A percentile compares a stretch with the other conserved stretches of the same genome.
Conservation (phyloP, 768 basidiomycete species). For the Tephrocybe sp. region DNA sequence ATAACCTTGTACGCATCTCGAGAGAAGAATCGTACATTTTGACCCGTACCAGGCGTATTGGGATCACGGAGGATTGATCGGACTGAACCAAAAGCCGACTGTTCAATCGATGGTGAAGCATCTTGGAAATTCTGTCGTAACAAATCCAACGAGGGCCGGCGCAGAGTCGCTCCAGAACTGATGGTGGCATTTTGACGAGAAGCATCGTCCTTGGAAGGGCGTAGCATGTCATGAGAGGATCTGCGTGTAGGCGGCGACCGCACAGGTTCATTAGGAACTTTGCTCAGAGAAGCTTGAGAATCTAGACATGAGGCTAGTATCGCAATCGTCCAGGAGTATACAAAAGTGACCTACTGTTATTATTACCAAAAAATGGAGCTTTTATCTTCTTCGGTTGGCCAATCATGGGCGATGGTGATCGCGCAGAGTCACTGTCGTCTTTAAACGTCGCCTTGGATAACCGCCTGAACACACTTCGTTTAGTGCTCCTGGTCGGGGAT, state of each 20-base stretch:
- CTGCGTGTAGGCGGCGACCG: conserved; percentile 20
- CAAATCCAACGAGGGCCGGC: conserved; percentile 39
- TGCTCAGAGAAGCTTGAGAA: conserved; percentile 31
- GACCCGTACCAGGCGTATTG: conserved; percentile 73
- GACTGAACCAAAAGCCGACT: conserved; percentile 44
- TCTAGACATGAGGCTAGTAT: conserved; percentile 18
- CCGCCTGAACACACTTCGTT: conserved; percentile 54
- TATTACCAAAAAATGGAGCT: conserved; percentile 30
- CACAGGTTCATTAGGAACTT: conserved; percentile 15
- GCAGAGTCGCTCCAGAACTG: conserved; percentile 19
- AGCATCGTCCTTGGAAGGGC: conserved; percentile 14
- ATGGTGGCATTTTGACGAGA: conserved; percentile 9
- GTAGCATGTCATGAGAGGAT: conserved; percentile 34
- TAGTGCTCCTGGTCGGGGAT: conserved; percentile 48
- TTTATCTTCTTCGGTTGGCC: conserved; percentile 54
- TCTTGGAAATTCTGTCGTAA: conserved; percentile 25
- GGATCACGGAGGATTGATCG: conserved; percentile 72
- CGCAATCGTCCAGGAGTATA: background rate
- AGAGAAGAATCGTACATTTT: conserved; percentile 76
- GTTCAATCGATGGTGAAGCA: conserved; percentile 11
- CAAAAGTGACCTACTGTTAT: conserved; percentile 31
- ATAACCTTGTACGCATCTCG: conserved; percentile 64
- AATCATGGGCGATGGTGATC: conserved; percentile 35
- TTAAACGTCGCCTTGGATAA: conserved; percentile 39
- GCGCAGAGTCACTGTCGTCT: conserved; percentile 37